These are phyloP conservation scores for Coelastrella sp. DNA, from an alignment of 139 green algal species.

Conservation along the genomic window DNA sequence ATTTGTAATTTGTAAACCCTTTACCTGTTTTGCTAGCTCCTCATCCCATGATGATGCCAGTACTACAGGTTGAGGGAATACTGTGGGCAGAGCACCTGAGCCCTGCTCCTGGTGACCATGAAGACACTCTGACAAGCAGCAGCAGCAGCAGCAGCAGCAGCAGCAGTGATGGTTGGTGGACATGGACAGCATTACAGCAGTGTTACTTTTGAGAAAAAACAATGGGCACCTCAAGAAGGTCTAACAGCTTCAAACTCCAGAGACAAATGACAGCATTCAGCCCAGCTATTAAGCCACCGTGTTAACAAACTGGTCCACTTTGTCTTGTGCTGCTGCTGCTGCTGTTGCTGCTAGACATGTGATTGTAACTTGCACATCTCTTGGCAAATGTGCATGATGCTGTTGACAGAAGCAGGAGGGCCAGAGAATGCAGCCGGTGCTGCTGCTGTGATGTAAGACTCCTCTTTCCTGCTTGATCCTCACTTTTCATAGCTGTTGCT, in stretches of 20 bases:
- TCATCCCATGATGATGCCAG: conserved; percentile 35
- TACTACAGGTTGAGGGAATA: conserved; percentile 46
- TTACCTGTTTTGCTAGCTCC: conserved; percentile 22
- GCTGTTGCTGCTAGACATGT: neutral
- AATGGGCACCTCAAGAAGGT: neutral
- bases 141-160: neutral
- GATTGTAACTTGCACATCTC: neutral
- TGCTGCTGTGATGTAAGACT: no score
- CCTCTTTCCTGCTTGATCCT: no score
- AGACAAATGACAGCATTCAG: neutral
- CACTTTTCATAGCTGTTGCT: neutral
- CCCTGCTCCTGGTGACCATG: conserved; percentile 32
- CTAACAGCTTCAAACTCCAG: neutral
- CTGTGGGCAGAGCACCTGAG: conserved; percentile 4
- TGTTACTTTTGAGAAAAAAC: neutral
- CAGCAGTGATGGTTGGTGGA: neutral
- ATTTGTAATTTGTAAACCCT: neutral
- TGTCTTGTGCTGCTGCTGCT: no score
- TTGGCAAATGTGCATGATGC: neutral
- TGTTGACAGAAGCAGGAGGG: neutral
- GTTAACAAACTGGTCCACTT: no score
- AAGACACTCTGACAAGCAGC: conserved; percentile 15
- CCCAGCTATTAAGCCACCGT: neutral
- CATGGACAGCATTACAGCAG: neutral
- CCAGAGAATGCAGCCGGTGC: neutral